These are phyloP conservation scores for Simplicillium sp. DNA, from an alignment of 2,329 filamentous ascomycete genomes.

Conservation along the genomic window DNA sequence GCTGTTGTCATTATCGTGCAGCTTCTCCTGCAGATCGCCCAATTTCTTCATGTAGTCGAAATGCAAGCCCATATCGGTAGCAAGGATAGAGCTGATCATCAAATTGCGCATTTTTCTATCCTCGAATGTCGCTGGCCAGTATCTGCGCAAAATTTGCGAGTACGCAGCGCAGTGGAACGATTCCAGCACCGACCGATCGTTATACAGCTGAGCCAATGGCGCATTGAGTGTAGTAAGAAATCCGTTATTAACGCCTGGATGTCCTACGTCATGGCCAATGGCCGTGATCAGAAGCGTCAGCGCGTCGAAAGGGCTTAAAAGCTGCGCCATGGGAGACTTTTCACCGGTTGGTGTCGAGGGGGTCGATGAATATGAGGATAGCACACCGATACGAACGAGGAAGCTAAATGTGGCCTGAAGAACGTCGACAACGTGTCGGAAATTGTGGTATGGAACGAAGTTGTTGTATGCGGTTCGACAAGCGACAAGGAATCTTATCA, in stretches of 20 bases:
- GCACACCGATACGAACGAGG: conserved; percentile 66
- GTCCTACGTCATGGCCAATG: conserved; percentile 96
- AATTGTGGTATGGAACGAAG: conserved; percentile 97
- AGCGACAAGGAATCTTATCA: conserved; percentile 78
- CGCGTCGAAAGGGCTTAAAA: conserved; percentile 81
- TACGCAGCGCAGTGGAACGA: conserved; percentile 97
- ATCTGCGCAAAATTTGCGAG: conserved; percentile 84
- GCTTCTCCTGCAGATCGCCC: conserved; percentile 68
- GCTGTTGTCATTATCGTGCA: conserved; percentile 51
- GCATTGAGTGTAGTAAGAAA: conserved; percentile 89
- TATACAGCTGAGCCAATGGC: conserved; percentile 89
- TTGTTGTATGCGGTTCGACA: conserved; percentile 92
- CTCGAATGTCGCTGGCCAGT: conserved; percentile 80
- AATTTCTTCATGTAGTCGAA: conserved; percentile 94
- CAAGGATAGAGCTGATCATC: conserved; percentile 95
- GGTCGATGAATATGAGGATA: conserved; percentile 55
- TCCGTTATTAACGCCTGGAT: conserved; percentile 96
- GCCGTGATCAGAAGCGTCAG: conserved; percentile 85
- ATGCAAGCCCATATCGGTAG: conserved; percentile 95
- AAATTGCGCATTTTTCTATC: conserved; percentile 73
- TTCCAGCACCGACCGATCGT: conserved; percentile 91
- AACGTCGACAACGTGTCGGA: conserved; percentile 93
- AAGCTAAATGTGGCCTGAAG: conserved; percentile 90
- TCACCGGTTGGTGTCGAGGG: conserved; percentile 18
- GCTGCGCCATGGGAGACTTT: conserved; percentile 58